Percentiles rank a stretch among this genome's conserved stretches.
phyloP scores from a whole-genome alignment of 2,329 filamentous ascomycete genomes.

The Ophiostoma fasciatum region DNA sequence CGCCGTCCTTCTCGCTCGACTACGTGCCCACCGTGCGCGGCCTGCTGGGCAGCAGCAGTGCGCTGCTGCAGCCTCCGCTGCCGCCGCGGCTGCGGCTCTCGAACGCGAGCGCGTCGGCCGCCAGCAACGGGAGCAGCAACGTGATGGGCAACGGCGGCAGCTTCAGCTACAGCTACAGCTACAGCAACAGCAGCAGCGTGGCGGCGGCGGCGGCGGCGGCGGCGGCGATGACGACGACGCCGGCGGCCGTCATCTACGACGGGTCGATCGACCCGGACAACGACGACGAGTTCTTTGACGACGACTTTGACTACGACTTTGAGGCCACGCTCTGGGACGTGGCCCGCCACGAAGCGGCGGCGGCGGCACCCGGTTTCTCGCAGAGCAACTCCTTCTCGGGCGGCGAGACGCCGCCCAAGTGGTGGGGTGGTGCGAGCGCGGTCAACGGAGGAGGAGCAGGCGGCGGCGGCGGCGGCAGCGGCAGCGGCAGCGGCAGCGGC shows the following conservation, averaged over 20 bases:
- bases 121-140: no score
- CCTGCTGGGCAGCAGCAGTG: background rate
- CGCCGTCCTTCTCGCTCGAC: slow-evolving; percentile 49
- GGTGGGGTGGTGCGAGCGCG: no score
- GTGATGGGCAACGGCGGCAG: slow-evolving; percentile 3
- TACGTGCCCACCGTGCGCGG: slow-evolving; percentile 40
- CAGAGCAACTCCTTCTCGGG: slow-evolving; percentile 39
- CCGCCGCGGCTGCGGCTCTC: background rate
- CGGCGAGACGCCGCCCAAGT: slow-evolving; percentile 45
- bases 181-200: slow-evolving; percentile 6
- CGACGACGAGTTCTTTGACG: slow-evolving; percentile 14
- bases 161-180: slow-evolving; percentile 5
- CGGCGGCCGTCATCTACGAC: slow-evolving; percentile 8
- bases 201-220: slow-evolving; percentile 3
- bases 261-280: slow-evolving; percentile 10
- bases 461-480: no score
- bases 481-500: slow-evolving; percentile 16
- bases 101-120: slow-evolving; percentile 25
- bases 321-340: slow-evolving; percentile 45
- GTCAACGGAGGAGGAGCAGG: no score
- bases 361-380: slow-evolving; percentile 26
- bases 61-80: no score
- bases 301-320: slow-evolving; percentile 37
- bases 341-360: slow-evolving; percentile 30
- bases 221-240: no score